Base-by-base conservation (phyloP, 352 stramenopile species). In the Phytophthora quininea region DNA sequence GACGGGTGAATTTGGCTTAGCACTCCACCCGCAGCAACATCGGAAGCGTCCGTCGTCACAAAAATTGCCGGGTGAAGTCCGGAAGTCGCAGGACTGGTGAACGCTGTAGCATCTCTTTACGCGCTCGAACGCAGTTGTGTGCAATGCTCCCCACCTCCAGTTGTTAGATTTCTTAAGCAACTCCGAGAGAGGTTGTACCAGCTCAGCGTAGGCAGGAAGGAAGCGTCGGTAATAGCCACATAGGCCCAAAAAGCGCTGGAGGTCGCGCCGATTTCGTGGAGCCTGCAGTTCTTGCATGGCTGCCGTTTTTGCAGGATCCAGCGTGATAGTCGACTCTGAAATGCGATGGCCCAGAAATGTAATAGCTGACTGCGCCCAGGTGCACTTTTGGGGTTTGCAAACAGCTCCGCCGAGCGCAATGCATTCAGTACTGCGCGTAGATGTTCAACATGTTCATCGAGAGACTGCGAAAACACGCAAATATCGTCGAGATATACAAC, bases 401-500 rank as follows among this genome's bases (percentile, higher is more conserved):
- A 62, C 15, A 54, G 24, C 14, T 62, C 15, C 8, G 54, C 42
- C 30, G 30, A 45, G 14, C 31, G 35, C 1, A 62, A 12, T 38
- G 11, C 54, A 14, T 2, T 24, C 42, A 47, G 12, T 4, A 64
- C 48, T 1, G 35, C 58, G 27, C 48, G 48, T 7, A 53, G 33
- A 33, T 64, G 48, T 11, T 53, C 15, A 3, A 57, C 37, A 53
- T 64, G 58, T 3, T 62, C 55, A 24, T 32, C 32, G 15, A 62
- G 27, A 10, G 43, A 27, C 47, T 4, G 7, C n/a, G 56, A 57
- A 42, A 64, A 43, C n/a, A 64, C 27, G 12, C 46, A 56, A 29
- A 64, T 64, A 42, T 52, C 47, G 19, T 57, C 47, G 2, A 56
- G n/a, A 30, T 64, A 64, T 1, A 64, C 12, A 30, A 64, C 47